Conservation (phyloP, 176 grass and related monocot species). For the Avena insularis region DNA sequence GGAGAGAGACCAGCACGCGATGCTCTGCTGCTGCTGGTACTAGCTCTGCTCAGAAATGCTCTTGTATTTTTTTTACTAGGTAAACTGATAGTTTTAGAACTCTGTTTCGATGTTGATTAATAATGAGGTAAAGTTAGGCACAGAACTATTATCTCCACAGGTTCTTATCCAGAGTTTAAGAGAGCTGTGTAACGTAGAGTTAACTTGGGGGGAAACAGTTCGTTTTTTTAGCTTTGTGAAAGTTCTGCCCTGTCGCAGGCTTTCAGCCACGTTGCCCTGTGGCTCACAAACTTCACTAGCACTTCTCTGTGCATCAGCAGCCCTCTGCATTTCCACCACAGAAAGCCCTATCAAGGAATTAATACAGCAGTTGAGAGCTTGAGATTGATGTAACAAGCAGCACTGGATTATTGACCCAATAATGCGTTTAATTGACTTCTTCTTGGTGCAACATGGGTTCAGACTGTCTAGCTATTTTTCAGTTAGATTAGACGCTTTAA, state of each 20-base stretch:
- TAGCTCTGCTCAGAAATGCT: not conserved
- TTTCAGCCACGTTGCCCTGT: conserved; percentile 37
- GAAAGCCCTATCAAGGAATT: conserved; percentile 42
- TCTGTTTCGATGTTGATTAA: not conserved
- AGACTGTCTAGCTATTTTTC: not conserved
- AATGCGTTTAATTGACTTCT: not conserved
- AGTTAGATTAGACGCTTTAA: not conserved
- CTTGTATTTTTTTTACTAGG: not conserved
- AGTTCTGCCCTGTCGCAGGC: conserved; percentile 26
- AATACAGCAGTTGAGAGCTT: conserved; percentile 2
- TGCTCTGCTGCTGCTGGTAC: not conserved
- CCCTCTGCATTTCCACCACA: conserved; percentile 47
- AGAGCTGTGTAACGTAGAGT: too few relatives aligned
- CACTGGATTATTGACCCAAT: conserved; percentile 17
- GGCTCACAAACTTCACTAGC: not conserved
- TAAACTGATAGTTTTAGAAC: not conserved
- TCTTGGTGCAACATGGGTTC: not conserved
- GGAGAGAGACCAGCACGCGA: not conserved
- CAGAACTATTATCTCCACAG: not conserved
- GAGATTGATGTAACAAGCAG: conserved; percentile 36
- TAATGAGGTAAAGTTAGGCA: conserved; percentile 11
- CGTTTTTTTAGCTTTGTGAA: conserved; percentile 2
- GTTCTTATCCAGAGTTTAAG: not conserved
- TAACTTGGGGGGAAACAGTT: conserved; percentile 13
- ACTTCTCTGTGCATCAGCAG: not conserved